Base-by-base conservation (phyloP, 1,284 basidiomycete species). In the Entoloma clypeatum region DNA sequence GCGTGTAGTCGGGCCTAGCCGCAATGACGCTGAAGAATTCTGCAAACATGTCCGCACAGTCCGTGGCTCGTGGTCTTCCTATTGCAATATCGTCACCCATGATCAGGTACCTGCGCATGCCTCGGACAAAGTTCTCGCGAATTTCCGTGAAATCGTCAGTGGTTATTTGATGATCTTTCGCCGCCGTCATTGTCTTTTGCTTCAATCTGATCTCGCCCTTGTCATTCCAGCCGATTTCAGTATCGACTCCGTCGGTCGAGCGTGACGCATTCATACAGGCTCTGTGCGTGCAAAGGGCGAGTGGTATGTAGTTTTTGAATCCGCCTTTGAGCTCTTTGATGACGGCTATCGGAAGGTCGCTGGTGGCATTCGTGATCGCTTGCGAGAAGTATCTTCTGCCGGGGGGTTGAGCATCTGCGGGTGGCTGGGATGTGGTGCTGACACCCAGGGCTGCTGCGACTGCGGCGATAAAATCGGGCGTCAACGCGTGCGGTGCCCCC, bases 101-200 rank as follows among this genome's bases (percentile, higher is more conserved):
- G 23, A 36, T 9, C 2, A 36, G 23, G 11, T 36, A 36, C 23
- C 26, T 36, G 5, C 16, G 6, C 23, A 36, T 13, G 14, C 34
- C 34, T 14, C 13, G 21, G 17, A 35, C n/a, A 8, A 35, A 35
- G 21, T 35, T 35, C 4, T 21, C 22, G 10, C 21, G 21, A n/a
- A 35, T 35, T 21, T 35, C 33, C 16, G 21, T 35, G 22, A 35
- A 24, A 14, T 35, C 11, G 23, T 36, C 23, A 4, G 23, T 36
- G 4, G 23, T 16, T 10, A 36, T 21, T 21, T 25, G 18, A 16
- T 36, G 23, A 10, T 36, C 34, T 21, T 35, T 35, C 16, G 33
- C 21, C 3, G 33, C 21, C 3, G 33, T 11, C 4, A 35, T 13
- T 2, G 19, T 3, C n/a, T 25, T 16, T 36, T 36, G 34, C 11